phyloP scores from a whole-genome alignment of 108 stramenopile genomes.

The Nitzschia sp. region DNA sequence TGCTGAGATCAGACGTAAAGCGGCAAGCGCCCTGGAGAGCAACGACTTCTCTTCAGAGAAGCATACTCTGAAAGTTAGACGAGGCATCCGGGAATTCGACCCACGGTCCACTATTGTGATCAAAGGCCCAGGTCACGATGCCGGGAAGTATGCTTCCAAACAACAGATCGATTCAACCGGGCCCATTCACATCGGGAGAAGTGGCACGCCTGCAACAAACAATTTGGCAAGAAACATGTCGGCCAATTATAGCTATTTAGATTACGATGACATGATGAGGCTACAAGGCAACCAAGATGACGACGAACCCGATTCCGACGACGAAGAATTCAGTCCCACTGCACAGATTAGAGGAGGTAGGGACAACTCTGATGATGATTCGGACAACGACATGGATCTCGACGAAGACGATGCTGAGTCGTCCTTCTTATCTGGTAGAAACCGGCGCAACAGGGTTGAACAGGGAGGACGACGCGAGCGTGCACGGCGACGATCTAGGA shows the following conservation, averaged over 20 bases:
- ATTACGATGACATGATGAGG: slow-evolving; percentile 51
- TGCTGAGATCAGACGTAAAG: slow-evolving; percentile 34
- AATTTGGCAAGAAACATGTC: slow-evolving; percentile 32
- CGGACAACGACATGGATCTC: slow-evolving; percentile 41
- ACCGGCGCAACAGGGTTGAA: neutral
- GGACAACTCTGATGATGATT: slow-evolving; percentile 25
- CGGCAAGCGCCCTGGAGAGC: neutral
- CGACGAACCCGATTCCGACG: slow-evolving; percentile 54
- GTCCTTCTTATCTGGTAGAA: neutral
- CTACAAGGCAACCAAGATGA: slow-evolving; percentile 45
- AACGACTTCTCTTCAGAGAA: neutral
- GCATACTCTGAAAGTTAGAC: neutral
- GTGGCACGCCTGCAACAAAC: slow-evolving; percentile 1
- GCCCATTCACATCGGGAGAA: too few species aligned
- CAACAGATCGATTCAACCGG: neutral
- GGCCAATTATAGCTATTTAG: slow-evolving; percentile 58
- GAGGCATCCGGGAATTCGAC: slow-evolving; percentile 33
- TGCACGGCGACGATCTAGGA: slow-evolving; percentile 15
- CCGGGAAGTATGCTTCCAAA: neutral
- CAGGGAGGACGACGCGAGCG: slow-evolving; percentile 21
- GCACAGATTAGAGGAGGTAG: slow-evolving; percentile 19
- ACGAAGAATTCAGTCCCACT: slow-evolving; percentile 58
- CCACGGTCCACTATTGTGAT: slow-evolving; percentile 28
- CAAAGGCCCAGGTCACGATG: slow-evolving; percentile 13
- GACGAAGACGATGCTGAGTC: slow-evolving; percentile 29